phyloP scores from a whole-genome alignment of 2,329 filamentous ascomycete species.

The Curvularia sp. region DNA sequence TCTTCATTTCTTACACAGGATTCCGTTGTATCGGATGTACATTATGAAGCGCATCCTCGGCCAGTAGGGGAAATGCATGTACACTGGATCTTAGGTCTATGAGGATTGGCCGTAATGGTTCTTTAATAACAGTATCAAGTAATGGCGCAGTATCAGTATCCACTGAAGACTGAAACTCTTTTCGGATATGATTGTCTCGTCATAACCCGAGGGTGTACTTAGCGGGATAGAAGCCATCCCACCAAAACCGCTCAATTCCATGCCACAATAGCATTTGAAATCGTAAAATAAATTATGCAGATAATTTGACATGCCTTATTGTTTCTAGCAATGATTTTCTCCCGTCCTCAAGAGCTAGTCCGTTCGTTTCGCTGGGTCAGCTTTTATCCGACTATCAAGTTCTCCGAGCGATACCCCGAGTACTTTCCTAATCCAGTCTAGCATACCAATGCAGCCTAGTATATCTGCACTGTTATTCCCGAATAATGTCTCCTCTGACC shows the following conservation, averaged over 20 bases:
- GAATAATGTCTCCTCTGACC: conserved; percentile 1
- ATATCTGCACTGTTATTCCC: conserved; percentile 12
- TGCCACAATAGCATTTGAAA: no score
- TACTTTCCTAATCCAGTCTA: conserved; percentile 14
- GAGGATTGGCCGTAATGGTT: no score
- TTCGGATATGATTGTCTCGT: not conserved
- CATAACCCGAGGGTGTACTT: not conserved
- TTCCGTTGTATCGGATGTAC: no score
- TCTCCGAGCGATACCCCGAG: not conserved
- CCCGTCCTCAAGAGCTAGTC: no score
- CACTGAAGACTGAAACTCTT: not conserved
- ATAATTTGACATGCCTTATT: no score
- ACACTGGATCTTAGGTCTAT: not conserved
- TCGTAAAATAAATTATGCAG: no score
- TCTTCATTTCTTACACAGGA: not conserved
- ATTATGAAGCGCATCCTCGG: no score
- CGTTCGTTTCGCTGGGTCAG: no score
- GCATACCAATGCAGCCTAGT: conserved; percentile 5
- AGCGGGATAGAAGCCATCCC: no score
- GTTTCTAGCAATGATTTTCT: no score
- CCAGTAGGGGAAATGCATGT: not conserved
- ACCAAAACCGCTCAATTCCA: no score
- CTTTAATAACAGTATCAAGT: not conserved
- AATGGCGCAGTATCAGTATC: not conserved
- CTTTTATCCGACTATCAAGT: no score